Base-by-base conservation (phyloP, 768 basidiomycete species). In the Xerocomellus intermedius region DNA sequence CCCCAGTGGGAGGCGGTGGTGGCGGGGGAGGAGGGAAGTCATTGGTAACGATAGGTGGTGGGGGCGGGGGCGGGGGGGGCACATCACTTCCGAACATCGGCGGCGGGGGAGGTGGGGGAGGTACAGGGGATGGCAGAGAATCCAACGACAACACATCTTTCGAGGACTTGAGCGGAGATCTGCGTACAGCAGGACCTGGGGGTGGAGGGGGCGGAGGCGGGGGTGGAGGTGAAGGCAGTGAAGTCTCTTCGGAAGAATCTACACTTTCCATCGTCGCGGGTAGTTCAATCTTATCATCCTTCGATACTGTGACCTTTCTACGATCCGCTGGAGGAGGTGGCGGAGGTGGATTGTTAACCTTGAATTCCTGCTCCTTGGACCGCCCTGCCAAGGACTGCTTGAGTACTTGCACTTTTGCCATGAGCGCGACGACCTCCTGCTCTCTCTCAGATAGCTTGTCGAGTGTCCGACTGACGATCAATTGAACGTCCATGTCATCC, bases 391-490 rank as follows among this genome's bases (percentile, higher is more conserved):
- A 64, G 47, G 82, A 77, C 16, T 74, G 71, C 61, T 82, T 82
- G 44, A 85, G 74, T 4, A 76, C 74, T 19, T 73, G 68, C 7
- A 87, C 71, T 61, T 87, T 76, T 13, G 68, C 64, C 56, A 70
- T 75, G 24, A 95, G 77, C 10, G 70, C 57, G 4, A 66, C 64
- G 36, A 91, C 85, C 61, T 86, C 82, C 17, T 82, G 78, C 43
- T 93, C 89, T 61, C 87, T 88, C 64, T 82, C 77, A 0, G 81
- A 78, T 42, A 91, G 68, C 28, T 78, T 81, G 50, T 90, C 87
- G 33, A 95, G 84, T 2, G 85, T 81, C 33, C 81, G 81, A n/a
- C 76, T 78, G 0, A 85, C 90, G 58, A 95, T 86, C 13, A 77
- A 63, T 51, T 86, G 82, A 3, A 87, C 80, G 61, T 92, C 88